Evolutionary conservation across 2,329 filamentous ascomycete genomes (phyloP).

Genomic region (Neonectria magnoliae): DNA sequence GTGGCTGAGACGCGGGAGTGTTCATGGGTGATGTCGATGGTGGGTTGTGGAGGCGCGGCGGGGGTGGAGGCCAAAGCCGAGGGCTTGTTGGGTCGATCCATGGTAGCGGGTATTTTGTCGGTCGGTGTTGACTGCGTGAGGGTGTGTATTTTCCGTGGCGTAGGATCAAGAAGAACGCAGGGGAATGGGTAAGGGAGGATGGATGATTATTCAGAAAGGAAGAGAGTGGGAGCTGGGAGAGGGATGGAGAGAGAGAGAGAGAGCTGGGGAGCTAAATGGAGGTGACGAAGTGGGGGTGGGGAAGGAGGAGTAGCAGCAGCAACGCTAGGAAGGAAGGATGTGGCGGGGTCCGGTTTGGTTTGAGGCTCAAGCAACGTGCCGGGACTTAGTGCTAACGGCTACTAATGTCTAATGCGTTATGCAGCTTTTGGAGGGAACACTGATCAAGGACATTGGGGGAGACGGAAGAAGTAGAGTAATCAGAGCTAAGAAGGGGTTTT

Average conservation of each 20-base stretch:
- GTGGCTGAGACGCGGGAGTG: slow-evolving; percentile 79
- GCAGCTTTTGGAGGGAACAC: background rate
- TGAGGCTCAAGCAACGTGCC: background rate
- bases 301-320: slow-evolving; percentile 3
- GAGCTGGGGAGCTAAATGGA: slow-evolving; percentile 7
- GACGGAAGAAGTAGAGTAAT: background rate
- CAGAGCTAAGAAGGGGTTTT: background rate
- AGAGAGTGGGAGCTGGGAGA: background rate
- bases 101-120: slow-evolving; percentile 43
- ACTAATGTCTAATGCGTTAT: background rate
- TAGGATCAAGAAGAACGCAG: background rate
- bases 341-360: slow-evolving; percentile 6
- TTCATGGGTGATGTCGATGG: slow-evolving; percentile 78
- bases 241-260: background rate
- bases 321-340: slow-evolving; percentile 27
- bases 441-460: background rate
- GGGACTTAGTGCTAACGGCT: background rate
- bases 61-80: slow-evolving; percentile 79
- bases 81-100: slow-evolving; percentile 88
- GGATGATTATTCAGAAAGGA: background rate
- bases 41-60: slow-evolving; percentile 77
- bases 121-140: background rate
- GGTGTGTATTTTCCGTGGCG: background rate
- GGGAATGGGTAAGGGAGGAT: background rate
- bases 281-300: slow-evolving; percentile 19